phyloP scores from a whole-genome alignment of 371 early-diverging fungal species.

The Synchytrium microbalum region DNA sequence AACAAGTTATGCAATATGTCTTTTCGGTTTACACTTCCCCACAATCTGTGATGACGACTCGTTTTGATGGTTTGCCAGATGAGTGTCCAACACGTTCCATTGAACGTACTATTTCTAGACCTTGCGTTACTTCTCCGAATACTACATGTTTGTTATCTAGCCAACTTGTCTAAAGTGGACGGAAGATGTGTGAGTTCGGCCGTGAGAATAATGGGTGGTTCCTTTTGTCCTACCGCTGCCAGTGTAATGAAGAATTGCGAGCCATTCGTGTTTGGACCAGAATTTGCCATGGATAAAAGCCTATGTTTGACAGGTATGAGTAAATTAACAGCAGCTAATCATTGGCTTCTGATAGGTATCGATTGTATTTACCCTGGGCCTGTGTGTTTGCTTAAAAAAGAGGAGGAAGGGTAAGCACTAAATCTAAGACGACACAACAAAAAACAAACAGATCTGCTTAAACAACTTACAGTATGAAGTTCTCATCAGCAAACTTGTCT shows the following conservation, averaged over 20 bases:
- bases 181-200: neutral
- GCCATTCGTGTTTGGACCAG: conserved; percentile 68
- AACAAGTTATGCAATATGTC: too few relatives aligned
- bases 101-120: conserved; percentile 60
- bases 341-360: too few relatives aligned
- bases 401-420: too few relatives aligned
- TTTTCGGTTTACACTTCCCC: conserved; percentile 52
- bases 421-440: neutral
- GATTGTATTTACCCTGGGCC: neutral
- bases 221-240: conserved; percentile 35
- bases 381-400: too few relatives aligned
- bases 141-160: conserved; percentile 88
- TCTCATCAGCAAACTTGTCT: conserved; percentile 30
- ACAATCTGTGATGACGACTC: conserved; percentile 69
- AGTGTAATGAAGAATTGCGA: conserved; percentile 74
- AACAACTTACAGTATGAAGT: conserved; percentile 63
- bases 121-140: conserved; percentile 77
- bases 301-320: conserved; percentile 87
- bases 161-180: conserved; percentile 22
- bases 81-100: conserved; percentile 63
- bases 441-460: conserved; percentile 44
- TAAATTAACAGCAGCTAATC: too few relatives aligned
- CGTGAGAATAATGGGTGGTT: neutral
- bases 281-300: conserved; percentile 96
- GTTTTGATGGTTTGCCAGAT: conserved; percentile 54